Percentiles rank a stretch among this genome's conserved stretches.
Conservation (phyloP, 805 yeast species). For the Yarrowia alimentaria region DNA sequence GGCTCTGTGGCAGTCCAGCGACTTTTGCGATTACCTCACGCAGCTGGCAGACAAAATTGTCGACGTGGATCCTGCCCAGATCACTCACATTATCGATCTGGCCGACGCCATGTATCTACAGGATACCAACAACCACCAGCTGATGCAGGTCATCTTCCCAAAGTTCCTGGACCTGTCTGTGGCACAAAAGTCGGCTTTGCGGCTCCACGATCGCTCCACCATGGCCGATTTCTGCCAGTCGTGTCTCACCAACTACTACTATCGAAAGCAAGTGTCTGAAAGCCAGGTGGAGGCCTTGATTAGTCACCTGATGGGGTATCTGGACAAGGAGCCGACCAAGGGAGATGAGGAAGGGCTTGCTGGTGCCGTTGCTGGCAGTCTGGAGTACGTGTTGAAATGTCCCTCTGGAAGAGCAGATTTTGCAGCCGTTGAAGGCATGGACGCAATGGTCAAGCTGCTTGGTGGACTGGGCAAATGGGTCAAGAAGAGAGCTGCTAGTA, state of each 20-base stretch:
- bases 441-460: slow-evolving; percentile 10
- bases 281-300: not conserved
- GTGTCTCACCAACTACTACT: slow-evolving; percentile 10
- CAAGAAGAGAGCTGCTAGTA: not conserved
- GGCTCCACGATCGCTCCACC: slow-evolving; percentile 7
- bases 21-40: not conserved
- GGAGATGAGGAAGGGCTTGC: slow-evolving; percentile 16
- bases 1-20: not conserved
- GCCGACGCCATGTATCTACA: not conserved
- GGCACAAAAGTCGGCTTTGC: not conserved
- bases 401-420: slow-evolving; percentile 11
- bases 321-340: slow-evolving; percentile 7
- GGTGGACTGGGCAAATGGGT: slow-evolving; percentile 19
- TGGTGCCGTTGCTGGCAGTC: not conserved
- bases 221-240: slow-evolving; percentile 8
- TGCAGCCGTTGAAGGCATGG: slow-evolving; percentile 13
- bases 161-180: not conserved
- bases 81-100: slow-evolving; percentile 1
- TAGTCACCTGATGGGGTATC: not conserved
- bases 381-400: not conserved
- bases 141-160: not conserved
- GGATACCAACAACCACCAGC: not conserved
- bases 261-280: not conserved
- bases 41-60: slow-evolving; percentile 19
- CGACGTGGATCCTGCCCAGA: not conserved